Conservation (phyloP, 495 filamentous ascomycete genomes). For the Aspergillus olivimuriae region DNA sequence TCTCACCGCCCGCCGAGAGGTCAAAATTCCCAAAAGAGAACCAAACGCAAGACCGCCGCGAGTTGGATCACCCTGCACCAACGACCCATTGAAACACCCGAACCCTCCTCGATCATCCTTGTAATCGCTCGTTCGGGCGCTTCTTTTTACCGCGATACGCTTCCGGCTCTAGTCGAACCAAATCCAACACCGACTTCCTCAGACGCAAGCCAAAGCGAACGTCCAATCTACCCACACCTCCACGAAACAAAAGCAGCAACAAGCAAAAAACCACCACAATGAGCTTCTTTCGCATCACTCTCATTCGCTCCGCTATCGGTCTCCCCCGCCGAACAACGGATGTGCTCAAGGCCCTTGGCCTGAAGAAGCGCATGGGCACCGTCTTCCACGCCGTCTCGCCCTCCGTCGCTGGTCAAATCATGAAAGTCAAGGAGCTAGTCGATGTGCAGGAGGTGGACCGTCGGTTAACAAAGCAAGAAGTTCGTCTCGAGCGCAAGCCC, state of each 20-base stretch:
- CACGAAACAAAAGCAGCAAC: background rate
- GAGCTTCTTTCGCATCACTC: slow-evolving; percentile 93
- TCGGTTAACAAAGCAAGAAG: slow-evolving; percentile 63
- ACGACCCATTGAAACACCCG: no score
- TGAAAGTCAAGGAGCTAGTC: slow-evolving; percentile 96
- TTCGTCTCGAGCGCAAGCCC: slow-evolving; percentile 66
- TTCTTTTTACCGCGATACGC: no score
- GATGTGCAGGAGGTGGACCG: slow-evolving; percentile 74
- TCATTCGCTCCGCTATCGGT: slow-evolving; percentile 88
- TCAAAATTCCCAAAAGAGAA: slow-evolving; percentile 20
- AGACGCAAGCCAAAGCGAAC: no score
- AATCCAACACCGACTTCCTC: no score
- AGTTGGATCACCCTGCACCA: no score
- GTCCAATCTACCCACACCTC: background rate
- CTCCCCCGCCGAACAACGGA: slow-evolving; percentile 75
- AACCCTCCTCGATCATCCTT: no score
- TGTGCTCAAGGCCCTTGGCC: slow-evolving; percentile 81
- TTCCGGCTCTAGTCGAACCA: no score
- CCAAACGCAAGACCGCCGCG: no score
- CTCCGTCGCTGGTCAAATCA: slow-evolving; percentile 87
- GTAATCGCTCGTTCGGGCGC: no score
- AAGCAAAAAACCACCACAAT: slow-evolving; percentile 39
- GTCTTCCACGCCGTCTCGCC: slow-evolving; percentile 87
- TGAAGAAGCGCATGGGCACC: slow-evolving; percentile 78
- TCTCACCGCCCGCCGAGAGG: no score